Conservation (phyloP, 176 grass and related monocot species). For the Ampelocalamus luodianensis region DNA sequence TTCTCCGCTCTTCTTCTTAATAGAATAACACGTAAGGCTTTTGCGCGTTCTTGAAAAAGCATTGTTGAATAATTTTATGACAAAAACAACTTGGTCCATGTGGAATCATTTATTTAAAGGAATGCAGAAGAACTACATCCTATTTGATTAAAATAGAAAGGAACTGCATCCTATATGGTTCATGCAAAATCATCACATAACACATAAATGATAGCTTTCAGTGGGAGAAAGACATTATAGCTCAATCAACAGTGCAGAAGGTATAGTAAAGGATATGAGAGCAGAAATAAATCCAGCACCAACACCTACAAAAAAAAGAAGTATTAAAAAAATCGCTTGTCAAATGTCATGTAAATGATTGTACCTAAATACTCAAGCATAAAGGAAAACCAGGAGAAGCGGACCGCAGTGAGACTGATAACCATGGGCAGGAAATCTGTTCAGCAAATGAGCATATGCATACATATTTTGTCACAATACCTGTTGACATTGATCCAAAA, state of each 20-base stretch:
- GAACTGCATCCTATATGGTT: background rate
- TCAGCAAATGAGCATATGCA: background rate
- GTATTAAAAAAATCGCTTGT: background rate
- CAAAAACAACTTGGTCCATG: background rate
- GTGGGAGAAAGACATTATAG: background rate
- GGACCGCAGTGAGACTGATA: background rate
- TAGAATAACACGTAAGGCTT: no score
- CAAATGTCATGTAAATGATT: background rate
- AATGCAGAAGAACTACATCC: background rate
- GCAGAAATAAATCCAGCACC: constrained; percentile 62
- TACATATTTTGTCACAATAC: background rate
- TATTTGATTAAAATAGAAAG: background rate
- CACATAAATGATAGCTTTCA: background rate
- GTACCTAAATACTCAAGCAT: background rate
- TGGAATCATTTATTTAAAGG: background rate
- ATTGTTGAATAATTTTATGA: background rate
- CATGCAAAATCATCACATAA: background rate
- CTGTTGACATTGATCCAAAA: constrained; percentile 62
- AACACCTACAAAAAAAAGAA: constrained; percentile 53
- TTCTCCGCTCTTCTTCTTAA: no score
- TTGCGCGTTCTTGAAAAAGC: no score
- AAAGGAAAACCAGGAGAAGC: background rate
- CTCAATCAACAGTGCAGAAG: background rate
- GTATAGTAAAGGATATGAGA: constrained; percentile 61
- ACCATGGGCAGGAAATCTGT: background rate